phyloP scores from a whole-genome alignment of 345 rosid species.

The Eucalyptus curtisii region DNA sequence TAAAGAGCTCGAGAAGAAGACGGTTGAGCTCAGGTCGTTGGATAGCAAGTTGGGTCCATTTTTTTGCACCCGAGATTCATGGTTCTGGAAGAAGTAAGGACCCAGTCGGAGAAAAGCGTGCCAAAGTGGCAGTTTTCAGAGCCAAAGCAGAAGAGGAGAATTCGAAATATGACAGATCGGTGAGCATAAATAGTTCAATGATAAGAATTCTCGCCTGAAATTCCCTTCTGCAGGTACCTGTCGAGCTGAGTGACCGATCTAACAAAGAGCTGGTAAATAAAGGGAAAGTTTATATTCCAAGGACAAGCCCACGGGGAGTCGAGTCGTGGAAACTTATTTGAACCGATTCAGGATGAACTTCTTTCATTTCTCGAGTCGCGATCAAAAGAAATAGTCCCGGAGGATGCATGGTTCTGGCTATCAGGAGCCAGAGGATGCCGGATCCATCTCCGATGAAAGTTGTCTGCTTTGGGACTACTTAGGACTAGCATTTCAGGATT shows the following conservation, averaged over 20 bases:
- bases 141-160: slow-evolving; percentile 78
- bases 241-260: slow-evolving; percentile 3
- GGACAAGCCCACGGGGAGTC: slow-evolving; percentile 5
- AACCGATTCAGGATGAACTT: slow-evolving; percentile 28
- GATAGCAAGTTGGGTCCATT: slow-evolving; percentile 66
- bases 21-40: slow-evolving; percentile 42
- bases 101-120: slow-evolving; percentile 51
- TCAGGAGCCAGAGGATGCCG: slow-evolving; percentile 7
- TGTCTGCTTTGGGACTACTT: slow-evolving; percentile 34
- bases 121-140: slow-evolving; percentile 46
- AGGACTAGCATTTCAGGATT: slow-evolving; percentile 25
- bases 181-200: slow-evolving; percentile 28
- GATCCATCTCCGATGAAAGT: slow-evolving; percentile 23
- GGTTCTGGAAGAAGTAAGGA: slow-evolving; percentile 22
- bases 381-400: slow-evolving; percentile 22
- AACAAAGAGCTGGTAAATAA: slow-evolving; percentile 10
- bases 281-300: slow-evolving; percentile 24
- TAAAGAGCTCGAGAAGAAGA: slow-evolving; percentile 61
- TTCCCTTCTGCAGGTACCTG: slow-evolving; percentile 14
- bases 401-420: slow-evolving; percentile 9
- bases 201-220: background rate
- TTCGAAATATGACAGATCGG: slow-evolving; percentile 58
- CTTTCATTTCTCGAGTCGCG: slow-evolving; percentile 12
- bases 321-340: slow-evolving; percentile 7
- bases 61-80: slow-evolving; percentile 28